Evolutionary conservation across 495 filamentous ascomycete genomes (phyloP).

Genomic region (Aspergillus bridgeri): DNA sequence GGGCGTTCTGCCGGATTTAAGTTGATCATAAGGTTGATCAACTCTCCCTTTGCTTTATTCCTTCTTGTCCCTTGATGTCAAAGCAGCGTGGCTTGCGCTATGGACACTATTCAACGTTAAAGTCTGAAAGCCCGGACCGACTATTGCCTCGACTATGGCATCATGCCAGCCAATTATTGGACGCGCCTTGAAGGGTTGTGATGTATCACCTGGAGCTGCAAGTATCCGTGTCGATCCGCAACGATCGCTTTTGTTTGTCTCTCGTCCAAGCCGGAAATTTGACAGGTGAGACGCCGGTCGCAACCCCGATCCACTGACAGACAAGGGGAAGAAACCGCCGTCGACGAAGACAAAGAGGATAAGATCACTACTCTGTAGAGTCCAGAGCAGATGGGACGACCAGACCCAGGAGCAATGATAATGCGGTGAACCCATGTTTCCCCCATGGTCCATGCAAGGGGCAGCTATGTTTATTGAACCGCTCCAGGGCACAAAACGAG

Average conservation of each 20-base stretch:
- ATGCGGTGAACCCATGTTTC: not conserved
- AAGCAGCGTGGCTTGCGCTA: not conserved
- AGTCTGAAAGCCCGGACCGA: not conserved
- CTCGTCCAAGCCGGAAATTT: constrained; percentile 6
- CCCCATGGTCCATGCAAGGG: constrained; percentile 12
- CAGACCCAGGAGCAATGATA: not conserved
- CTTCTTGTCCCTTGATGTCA: not conserved
- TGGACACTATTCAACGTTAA: not conserved
- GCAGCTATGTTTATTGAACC: constrained; percentile 8
- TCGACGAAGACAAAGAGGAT: not conserved
- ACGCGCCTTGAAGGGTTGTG: constrained; percentile 8
- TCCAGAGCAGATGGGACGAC: not conserved
- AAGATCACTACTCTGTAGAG: not conserved
- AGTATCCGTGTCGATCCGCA: constrained; percentile 7
- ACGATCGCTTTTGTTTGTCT: not conserved
- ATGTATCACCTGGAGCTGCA: constrained; percentile 7
- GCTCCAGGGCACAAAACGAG: constrained; percentile 18
- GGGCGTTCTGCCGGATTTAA: not conserved
- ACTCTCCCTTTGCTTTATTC: not conserved
- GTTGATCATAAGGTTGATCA: too few species aligned
- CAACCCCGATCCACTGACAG: not conserved
- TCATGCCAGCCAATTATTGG: constrained; percentile 12
- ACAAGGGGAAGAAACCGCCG: not conserved
- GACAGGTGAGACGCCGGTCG: constrained; percentile 13
- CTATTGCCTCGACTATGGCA: constrained; percentile 9